Percentiles rank a stretch among this genome's conserved stretches.
Conservation (phyloP, 2,329 filamentous ascomycete genomes). For the Curvularia verruculosa region DNA sequence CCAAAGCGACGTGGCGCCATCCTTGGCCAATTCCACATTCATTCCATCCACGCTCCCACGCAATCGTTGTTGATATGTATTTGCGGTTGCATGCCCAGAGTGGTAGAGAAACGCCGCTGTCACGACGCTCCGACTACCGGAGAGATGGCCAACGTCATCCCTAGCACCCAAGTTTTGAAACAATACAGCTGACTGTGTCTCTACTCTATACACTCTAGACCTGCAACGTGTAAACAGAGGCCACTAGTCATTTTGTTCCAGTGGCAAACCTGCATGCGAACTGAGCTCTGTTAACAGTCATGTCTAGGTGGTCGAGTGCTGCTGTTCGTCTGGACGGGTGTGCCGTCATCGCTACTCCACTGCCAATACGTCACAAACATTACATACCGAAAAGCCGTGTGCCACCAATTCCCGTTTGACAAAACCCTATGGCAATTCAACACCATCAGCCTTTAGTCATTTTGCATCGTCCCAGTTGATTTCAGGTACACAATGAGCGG, state of each 20-base stretch:
- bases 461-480: neutral
- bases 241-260: neutral
- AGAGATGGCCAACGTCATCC: neutral
- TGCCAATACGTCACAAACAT: conserved; percentile 32
- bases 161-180: neutral
- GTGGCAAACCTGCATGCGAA: neutral
- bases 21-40: no score
- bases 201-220: neutral
- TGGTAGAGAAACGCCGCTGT: neutral
- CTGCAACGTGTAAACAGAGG: neutral
- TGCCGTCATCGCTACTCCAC: conserved; percentile 25
- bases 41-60: neutral
- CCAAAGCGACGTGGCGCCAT: neutral
- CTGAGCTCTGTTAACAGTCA: neutral
- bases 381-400: conserved; percentile 18
- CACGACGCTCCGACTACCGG: neutral
- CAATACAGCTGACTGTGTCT: neutral
- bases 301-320: neutral
- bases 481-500: conserved; percentile 35
- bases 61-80: neutral
- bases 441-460: neutral
- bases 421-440: neutral
- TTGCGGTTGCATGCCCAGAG: neutral
- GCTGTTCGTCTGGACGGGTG: neutral
- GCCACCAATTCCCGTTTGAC: conserved; percentile 3